A percentile compares a stretch with the other conserved stretches of the same genome.
phyloP scores from a whole-genome alignment of 1,139 yeast genomes.

The Lizanozyma gosingica region DNA sequence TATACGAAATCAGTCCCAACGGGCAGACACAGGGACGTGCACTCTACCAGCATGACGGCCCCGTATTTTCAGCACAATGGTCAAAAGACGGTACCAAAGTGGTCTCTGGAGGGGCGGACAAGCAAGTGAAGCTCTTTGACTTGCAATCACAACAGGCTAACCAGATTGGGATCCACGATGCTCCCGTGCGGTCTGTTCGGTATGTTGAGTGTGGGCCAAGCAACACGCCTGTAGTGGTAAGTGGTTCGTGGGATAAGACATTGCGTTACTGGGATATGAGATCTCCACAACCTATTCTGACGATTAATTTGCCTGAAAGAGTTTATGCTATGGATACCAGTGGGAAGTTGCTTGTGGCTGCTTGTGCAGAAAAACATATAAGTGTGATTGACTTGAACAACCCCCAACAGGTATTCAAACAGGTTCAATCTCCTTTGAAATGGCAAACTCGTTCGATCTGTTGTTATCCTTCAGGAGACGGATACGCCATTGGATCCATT shows the following conservation, averaged over 20 bases:
- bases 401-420: conserved; percentile 78
- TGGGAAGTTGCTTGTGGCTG: conserved; percentile 78
- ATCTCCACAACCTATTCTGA: conserved; percentile 74
- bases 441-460: conserved; percentile 80
- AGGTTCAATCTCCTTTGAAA: conserved; percentile 71
- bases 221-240: conserved; percentile 75
- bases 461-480: conserved; percentile 85
- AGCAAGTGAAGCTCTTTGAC: conserved; percentile 79
- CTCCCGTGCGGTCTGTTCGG: conserved; percentile 66
- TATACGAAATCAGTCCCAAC: conserved; percentile 73
- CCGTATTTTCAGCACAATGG: conserved; percentile 80
- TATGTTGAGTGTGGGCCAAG: conserved; percentile 77
- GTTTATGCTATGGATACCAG: conserved; percentile 85
- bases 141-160: conserved; percentile 72
- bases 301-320: conserved; percentile 79
- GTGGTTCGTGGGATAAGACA: conserved; percentile 97
- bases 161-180: conserved; percentile 83
- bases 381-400: conserved; percentile 69
- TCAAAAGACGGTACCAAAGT: conserved; percentile 80
- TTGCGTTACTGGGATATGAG: conserved; percentile 91
- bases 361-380: conserved; percentile 85
- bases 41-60: conserved; percentile 81
- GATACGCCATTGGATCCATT: conserved; percentile 86
- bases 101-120: conserved; percentile 89
- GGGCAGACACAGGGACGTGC: conserved; percentile 80